Evolutionary conservation across 2,329 filamentous ascomycete species (phyloP).

Genomic region (Camptophora hylomeconis): DNA sequence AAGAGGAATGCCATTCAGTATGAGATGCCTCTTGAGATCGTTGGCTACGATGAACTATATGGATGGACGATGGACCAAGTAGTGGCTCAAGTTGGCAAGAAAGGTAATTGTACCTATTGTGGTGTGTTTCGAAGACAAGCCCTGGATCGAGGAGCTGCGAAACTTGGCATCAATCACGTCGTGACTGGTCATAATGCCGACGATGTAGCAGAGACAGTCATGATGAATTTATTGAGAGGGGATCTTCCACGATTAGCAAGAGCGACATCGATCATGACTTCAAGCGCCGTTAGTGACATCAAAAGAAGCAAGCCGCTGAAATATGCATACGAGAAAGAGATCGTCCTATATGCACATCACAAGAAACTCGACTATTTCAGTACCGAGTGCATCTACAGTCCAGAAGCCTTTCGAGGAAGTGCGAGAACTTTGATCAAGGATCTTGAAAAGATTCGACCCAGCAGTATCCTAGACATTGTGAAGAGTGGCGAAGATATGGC

Average conservation of each 20-base stretch:
- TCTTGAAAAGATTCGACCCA: conserved; percentile 80
- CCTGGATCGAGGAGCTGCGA: conserved; percentile 79
- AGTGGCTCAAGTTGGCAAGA: conserved; percentile 90
- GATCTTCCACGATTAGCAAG: conserved; percentile 77
- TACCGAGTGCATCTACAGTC: conserved; percentile 96
- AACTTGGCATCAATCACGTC: conserved; percentile 78
- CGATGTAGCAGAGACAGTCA: conserved; percentile 88
- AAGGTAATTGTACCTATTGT: conserved; percentile 98
- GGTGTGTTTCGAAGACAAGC: conserved; percentile 92
- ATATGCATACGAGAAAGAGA: conserved; percentile 98
- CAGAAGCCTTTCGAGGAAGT: conserved; percentile 88
- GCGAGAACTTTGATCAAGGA: conserved; percentile 90
- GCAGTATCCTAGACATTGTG: conserved; percentile 89
- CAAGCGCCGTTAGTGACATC: conserved; percentile 65
- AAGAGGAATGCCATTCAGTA: conserved; percentile 89
- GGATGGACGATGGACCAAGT: conserved; percentile 99
- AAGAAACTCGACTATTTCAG: conserved; percentile 96
- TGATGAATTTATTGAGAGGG: conserved; percentile 91
- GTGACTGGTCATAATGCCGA: conserved; percentile 97
- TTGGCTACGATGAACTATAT: conserved; percentile 87
- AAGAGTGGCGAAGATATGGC: conserved; percentile 95
- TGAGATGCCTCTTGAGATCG: conserved; percentile 78
- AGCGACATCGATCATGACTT: conserved; percentile 81
- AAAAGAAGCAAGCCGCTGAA: conserved; percentile 94
- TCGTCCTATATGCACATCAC: conserved; percentile 93